phyloP scores from a whole-genome alignment of 2,329 filamentous ascomycete genomes.

The Fusarium nanum region DNA sequence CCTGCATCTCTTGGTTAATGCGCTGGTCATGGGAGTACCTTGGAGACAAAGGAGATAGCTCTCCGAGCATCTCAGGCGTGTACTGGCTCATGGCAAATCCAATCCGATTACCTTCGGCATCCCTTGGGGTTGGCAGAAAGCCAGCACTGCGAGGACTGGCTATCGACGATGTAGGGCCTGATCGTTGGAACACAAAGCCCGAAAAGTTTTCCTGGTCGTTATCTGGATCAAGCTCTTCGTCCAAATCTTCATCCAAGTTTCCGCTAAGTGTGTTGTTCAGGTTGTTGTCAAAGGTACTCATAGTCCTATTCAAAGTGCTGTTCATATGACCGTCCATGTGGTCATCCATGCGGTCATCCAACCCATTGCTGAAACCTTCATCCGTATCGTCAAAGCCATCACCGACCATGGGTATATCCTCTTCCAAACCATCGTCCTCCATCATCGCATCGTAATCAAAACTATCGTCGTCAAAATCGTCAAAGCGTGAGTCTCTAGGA shows the following conservation, averaged over 20 bases:
- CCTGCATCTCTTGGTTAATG: slow-evolving; percentile 23
- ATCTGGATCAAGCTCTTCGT: slow-evolving; percentile 41
- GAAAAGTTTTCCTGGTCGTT: slow-evolving; percentile 68
- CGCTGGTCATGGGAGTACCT: slow-evolving; percentile 22
- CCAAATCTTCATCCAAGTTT: slow-evolving; percentile 43
- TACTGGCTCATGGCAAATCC: slow-evolving; percentile 67
- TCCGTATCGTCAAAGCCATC: slow-evolving; percentile 49
- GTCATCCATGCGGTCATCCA: slow-evolving; percentile 27
- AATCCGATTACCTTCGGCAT: slow-evolving; percentile 65
- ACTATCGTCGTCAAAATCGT: slow-evolving; percentile 71
- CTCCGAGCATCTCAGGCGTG: slow-evolving; percentile 47
- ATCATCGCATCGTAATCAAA: slow-evolving; percentile 73
- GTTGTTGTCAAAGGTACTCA: slow-evolving; percentile 32
- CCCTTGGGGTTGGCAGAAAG: slow-evolving; percentile 64
- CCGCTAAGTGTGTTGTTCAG: slow-evolving; percentile 31
- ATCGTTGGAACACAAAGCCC: slow-evolving; percentile 68
- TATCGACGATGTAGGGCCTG: slow-evolving; percentile 62
- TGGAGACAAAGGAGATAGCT: slow-evolving; percentile 27
- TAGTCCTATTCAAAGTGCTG: slow-evolving; percentile 35
- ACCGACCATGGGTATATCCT: slow-evolving; percentile 54
- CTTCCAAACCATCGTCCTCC: slow-evolving; percentile 73
- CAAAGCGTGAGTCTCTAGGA: slow-evolving; percentile 64
- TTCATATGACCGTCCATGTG: slow-evolving; percentile 10
- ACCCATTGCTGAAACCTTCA: slow-evolving; percentile 43
- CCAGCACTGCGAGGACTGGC: slow-evolving; percentile 62